These are phyloP conservation scores for Naganishia onofrii DNA, from an alignment of 768 basidiomycete species.

Conservation along the genomic window DNA sequence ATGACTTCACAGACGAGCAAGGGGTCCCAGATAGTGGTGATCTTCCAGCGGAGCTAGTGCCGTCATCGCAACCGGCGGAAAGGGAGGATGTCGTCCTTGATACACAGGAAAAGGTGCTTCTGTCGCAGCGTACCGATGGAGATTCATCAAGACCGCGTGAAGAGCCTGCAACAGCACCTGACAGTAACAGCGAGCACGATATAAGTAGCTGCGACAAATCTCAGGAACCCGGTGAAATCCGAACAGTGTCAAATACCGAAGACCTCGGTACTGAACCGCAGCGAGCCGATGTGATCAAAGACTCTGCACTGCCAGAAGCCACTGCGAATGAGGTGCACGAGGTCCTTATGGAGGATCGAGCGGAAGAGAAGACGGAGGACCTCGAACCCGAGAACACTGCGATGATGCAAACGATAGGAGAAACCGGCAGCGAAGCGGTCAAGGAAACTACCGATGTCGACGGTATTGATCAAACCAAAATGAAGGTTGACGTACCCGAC, in stretches of 20 bases:
- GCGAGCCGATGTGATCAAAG: not conserved
- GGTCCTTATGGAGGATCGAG: not conserved
- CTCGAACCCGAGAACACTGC: not conserved
- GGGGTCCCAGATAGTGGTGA: not conserved
- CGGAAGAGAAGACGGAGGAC: not conserved
- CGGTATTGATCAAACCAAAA: not conserved
- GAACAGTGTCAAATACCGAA: not conserved
- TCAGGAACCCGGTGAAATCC: not conserved
- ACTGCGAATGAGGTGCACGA: not conserved
- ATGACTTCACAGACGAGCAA: not conserved
- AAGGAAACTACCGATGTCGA: no score
- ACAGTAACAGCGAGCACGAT: not conserved
- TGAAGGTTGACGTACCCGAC: not conserved
- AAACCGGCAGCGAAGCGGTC: not conserved
- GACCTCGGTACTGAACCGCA: not conserved
- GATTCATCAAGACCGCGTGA: not conserved
- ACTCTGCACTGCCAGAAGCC: not conserved
- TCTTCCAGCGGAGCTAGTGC: not conserved
- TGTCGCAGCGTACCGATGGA: not conserved
- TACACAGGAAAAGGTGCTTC: not conserved
- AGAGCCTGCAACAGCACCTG: not conserved
- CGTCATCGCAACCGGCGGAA: conserved; percentile 3
- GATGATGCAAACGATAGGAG: not conserved
- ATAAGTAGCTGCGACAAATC: not conserved
- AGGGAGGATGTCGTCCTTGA: conserved; percentile 1